Conservation (phyloP, 164 flowering plant species). For the Malania oleifera region DNA sequence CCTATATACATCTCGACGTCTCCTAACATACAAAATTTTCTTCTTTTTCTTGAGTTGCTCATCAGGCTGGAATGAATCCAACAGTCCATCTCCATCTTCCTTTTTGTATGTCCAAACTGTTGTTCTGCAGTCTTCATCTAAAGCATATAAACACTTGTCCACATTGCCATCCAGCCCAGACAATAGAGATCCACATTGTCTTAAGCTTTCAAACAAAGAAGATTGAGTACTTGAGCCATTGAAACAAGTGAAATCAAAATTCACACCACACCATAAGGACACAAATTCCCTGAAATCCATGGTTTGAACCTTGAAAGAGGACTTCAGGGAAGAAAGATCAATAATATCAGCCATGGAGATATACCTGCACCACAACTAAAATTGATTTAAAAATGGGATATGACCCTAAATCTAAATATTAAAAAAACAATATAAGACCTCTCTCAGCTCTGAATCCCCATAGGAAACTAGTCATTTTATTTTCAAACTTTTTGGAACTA, state of each 20-base stretch:
- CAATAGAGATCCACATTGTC: constrained; percentile 64
- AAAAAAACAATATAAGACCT: no score
- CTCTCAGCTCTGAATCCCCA: no score
- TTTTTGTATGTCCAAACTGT: constrained; percentile 84
- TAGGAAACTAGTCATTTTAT: not conserved
- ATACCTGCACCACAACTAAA: constrained; percentile 46
- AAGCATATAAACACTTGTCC: constrained; percentile 60
- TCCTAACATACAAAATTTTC: constrained; percentile 61
- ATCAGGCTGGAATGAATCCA: constrained; percentile 86
- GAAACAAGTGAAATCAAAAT: constrained; percentile 35
- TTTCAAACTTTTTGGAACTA: no score
- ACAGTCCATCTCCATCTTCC: constrained; percentile 35
- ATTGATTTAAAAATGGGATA: no score
- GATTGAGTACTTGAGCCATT: constrained; percentile 19
- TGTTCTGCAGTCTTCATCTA: constrained; percentile 75
- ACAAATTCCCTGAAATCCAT: constrained; percentile 75
- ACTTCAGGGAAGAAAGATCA: constrained; percentile 57
- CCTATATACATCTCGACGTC: constrained; percentile 59
- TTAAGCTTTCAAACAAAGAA: constrained; percentile 34
- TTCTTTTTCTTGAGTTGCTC: constrained; percentile 66
- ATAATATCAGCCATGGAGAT: constrained; percentile 82
- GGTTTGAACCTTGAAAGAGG: constrained; percentile 35
- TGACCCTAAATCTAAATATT: not conserved
- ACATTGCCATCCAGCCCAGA: constrained; percentile 52
- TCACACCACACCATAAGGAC: constrained; percentile 54